Conservation (phyloP, 2,329 filamentous ascomycete species). For the Aspergillus novofumigatus region DNA sequence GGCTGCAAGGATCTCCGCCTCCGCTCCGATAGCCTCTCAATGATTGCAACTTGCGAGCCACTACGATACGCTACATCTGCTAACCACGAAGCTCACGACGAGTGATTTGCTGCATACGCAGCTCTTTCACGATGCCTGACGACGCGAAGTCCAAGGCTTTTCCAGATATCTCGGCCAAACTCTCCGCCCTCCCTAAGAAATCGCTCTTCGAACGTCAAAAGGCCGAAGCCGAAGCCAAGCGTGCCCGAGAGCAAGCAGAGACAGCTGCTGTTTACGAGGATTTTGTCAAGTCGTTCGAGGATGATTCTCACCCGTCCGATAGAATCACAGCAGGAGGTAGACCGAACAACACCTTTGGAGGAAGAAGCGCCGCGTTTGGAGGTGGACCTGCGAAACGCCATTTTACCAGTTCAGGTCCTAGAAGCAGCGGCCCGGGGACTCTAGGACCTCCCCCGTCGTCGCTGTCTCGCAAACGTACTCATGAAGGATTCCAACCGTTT, state of each 20-base stretch:
- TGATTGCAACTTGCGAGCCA: background rate
- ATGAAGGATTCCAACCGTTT: conserved; percentile 37
- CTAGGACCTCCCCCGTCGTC: conserved; percentile 42
- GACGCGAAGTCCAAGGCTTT: conserved; percentile 48
- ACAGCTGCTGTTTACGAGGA: conserved; percentile 82
- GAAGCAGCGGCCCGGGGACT: conserved; percentile 48
- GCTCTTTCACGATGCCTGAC: conserved; percentile 33
- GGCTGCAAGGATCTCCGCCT: conserved; percentile 14
- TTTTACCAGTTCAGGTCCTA: conserved; percentile 47
- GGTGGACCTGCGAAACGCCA: conserved; percentile 56
- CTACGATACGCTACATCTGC: background rate
- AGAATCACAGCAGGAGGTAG: conserved; percentile 21
- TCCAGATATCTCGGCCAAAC: conserved; percentile 70
- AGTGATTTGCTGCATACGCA: conserved; percentile 20
- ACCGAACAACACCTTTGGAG: conserved; percentile 23
- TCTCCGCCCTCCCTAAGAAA: conserved; percentile 75
- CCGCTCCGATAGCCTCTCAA: conserved; percentile 9
- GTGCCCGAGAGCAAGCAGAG: conserved; percentile 76
- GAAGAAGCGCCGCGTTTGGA: conserved; percentile 31
- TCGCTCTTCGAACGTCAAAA: conserved; percentile 85
- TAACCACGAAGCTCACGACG: conserved; percentile 1
- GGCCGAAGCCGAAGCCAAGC: conserved; percentile 85
- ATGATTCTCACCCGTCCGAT: conserved; percentile 29
- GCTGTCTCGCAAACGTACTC: conserved; percentile 41
- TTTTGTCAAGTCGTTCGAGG: conserved; percentile 69